phyloP scores from a whole-genome alignment of 352 stramenopile genomes.

The Aphanomyces invadans region DNA sequence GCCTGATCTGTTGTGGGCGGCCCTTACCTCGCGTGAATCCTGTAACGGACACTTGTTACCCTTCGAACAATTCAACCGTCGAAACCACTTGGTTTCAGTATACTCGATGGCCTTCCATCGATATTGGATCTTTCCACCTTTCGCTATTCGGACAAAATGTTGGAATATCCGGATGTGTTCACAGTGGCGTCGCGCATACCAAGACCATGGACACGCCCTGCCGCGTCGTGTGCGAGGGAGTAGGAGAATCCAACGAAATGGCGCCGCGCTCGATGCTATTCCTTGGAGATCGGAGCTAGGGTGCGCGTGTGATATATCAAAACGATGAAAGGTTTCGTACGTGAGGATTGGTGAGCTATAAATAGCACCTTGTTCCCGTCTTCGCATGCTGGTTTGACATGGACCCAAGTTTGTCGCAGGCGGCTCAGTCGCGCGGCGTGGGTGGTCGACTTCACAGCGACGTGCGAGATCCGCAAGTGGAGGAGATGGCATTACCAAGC shows the following conservation, averaged over 20 bases:
- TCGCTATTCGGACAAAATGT: background rate
- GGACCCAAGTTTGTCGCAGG: too few species aligned
- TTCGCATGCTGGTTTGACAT: too few species aligned
- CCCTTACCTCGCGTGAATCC: background rate
- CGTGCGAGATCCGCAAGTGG: background rate
- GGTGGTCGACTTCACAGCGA: background rate
- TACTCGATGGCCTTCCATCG: background rate
- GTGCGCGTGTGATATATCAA: too few species aligned
- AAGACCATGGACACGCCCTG: background rate
- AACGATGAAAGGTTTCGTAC: background rate
- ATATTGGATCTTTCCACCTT: background rate
- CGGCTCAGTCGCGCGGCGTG: background rate
- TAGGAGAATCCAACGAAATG: too few species aligned
- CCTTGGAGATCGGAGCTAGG: too few species aligned
- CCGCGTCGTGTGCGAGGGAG: too few species aligned
- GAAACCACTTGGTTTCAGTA: constrained; percentile 10
- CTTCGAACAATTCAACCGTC: background rate
- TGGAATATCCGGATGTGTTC: background rate
- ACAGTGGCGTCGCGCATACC: background rate
- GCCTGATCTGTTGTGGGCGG: background rate
- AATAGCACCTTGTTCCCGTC: background rate
- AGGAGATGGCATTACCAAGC: background rate
- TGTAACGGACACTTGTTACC: constrained; percentile 15
- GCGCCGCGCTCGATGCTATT: too few species aligned
- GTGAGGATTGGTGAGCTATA: background rate